Base-by-base conservation (phyloP, 1,139 yeast species). In the Pichia sp. region DNA sequence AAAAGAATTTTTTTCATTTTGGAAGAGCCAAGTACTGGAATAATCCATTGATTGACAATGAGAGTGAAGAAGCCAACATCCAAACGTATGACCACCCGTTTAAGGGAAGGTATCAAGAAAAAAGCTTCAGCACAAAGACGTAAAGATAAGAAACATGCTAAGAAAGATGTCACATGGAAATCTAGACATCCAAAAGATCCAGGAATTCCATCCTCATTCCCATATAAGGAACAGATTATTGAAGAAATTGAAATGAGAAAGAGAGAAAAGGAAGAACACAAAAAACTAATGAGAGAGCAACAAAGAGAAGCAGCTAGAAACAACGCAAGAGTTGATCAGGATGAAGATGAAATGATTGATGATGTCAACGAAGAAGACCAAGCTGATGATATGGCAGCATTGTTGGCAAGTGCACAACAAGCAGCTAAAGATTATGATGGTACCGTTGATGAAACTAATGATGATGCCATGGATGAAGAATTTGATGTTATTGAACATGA, bases 71-170 rank as follows among this genome's bases (percentile, higher is more conserved):
- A 84, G 69, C 88, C 90, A 43, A 79, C 84, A 36, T 81, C 90
- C 54, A 90, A 90, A 68, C 79, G 97, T 68, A 74, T 79, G 45
- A 77, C 92, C 63, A 90, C 97, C 62, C 87, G 94, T 64, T 80
- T 90, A 85, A 79, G 90, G 64, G 95, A 88, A 66, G 97, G 97
- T 55, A 87, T 92, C 62, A 85, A 87, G 71, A 92, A 88, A 78
- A 92, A 92, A 69, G 90, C 95, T 3, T 77, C 92, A 39, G 97
- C 97, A 28, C 94, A 90, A 58, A 75, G 83, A 56, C 79, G 95
- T 66, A 92, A 92, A 64, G 85, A 85, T 62, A 77, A 75, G 57
- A 92, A 92, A 67, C 55, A 65, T 27, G 77, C 95, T 33, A 92
- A 92, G 74, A 88, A 79, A 63, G 97, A 90, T 63, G 79, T 79